phyloP scores from a whole-genome alignment of 164 flowering plant species.

The Annona squamosa region DNA sequence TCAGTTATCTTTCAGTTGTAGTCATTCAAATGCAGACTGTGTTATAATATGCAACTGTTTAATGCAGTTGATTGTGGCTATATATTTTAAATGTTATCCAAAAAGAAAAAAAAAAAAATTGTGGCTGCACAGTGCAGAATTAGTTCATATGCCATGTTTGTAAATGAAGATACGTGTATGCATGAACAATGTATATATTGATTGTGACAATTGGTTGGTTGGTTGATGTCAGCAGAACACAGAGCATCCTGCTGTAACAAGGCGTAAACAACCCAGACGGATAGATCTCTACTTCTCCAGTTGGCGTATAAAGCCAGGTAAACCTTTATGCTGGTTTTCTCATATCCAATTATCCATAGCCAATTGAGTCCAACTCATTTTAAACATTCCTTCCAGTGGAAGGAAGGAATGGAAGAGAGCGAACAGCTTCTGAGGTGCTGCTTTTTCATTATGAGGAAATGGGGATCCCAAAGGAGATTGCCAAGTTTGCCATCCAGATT shows the following conservation, averaged over 20 bases:
- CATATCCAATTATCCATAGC: neutral
- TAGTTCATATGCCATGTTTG: too few relatives aligned
- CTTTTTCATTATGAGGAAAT: constrained; percentile 77
- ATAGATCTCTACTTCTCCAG: constrained; percentile 57
- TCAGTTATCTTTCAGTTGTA: too few relatives aligned
- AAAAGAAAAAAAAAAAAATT: too few relatives aligned
- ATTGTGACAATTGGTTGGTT: neutral
- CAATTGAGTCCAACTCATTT: neutral
- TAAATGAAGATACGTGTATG: too few relatives aligned
- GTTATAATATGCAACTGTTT: too few relatives aligned
- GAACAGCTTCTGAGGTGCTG: constrained; percentile 57
- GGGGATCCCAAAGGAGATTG: constrained; percentile 82
- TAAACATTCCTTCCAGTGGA: constrained; percentile 36
- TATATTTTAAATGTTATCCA: too few relatives aligned
- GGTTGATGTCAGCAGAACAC: constrained; percentile 28
- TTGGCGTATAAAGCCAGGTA: constrained; percentile 48
- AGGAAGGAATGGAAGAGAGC: constrained; percentile 46
- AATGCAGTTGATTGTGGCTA: too few relatives aligned
- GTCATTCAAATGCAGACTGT: too few relatives aligned
- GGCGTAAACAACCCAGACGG: constrained; percentile 44
- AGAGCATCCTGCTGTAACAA: constrained; percentile 34
- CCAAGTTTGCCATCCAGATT: constrained; percentile 60
- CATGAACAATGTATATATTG: too few relatives aligned
- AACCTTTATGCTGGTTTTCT: neutral
- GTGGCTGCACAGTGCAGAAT: too few relatives aligned